Evolutionary conservation across 768 basidiomycete species (phyloP), one percentile per base, ranked within the genome.

Genomic region (Naganishia friedmannii): DNA sequence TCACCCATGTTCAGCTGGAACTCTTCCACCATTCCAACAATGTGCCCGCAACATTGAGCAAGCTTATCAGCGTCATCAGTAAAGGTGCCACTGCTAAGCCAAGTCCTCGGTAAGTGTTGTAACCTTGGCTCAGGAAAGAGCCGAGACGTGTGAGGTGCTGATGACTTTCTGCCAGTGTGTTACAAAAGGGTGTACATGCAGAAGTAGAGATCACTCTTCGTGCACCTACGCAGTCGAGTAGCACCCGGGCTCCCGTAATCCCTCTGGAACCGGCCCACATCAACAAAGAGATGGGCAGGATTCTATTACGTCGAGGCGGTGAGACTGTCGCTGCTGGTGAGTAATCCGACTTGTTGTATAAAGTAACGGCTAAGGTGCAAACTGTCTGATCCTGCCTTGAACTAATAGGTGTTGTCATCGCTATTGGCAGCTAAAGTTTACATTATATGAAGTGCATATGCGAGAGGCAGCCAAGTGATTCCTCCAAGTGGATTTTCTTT

Each of bases 281-380:
- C 8, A 98, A 94, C 82, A 99, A 98, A 81, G 91, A 94, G 67
- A 96, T 98, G 96, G 96, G 96, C 0, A 83, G 96, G 56, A 86
- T 99, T 63, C 78, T 99, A 72, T 84, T 99, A 69, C 84, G 96
- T 53, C 83, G 95, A 66, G 88, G 87, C 34, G 96, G 96, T 0
- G 94, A 97, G 83, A 97, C 96, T 0, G 90, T 99, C 70, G 92
- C 88, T 46, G 94, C 94, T 54, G 94, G 93, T 89, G 60, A 63
- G 60, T 45, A 10, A 39, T 26, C 29, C 4, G 15, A 13, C 2
- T 31, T n/a, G n/a, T 13, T 28, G 8, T 54, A 28, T 28, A 12
- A 7, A n/a, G n/a, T n/a, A n/a, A 13, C 26, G 32, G 29, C 15
- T 29, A 3, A 17, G 15, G 42, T 42, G 42, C 7, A 42, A n/a